Evolutionary conservation across 2,329 filamentous ascomycete species (phyloP), one percentile per base, ranked within the genome.

Genomic region (Talaromyces sp.): DNA sequence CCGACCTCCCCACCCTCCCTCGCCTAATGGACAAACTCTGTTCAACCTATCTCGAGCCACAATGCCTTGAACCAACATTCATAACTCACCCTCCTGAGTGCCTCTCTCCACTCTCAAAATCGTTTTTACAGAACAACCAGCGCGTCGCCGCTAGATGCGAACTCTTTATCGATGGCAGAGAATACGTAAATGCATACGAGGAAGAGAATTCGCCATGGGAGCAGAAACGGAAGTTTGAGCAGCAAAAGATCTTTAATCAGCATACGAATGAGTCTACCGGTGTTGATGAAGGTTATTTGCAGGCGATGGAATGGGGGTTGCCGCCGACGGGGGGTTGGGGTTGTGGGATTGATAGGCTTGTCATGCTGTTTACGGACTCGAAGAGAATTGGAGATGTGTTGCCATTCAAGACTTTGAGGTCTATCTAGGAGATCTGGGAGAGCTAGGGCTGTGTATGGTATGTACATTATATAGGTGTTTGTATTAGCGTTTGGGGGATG

Each of bases 291-390:
- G 89, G 86, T 70, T 99, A 96, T 71, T 79, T 97, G 54, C 85
- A 88, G 68, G 91, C 91, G 3, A 77, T 99, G 58, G 91, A 96
- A 74, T 92, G 91, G 78, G 95, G 92, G 0, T 79, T 99, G 64
- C 95, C 95, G n/a, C 92, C 95, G 0, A 99, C 95, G 0, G 95
- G 93, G 0, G 95, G 95, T 4, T 99, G 95, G 95, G 95, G 95
- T 1, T 96, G 92, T 70, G 95, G 95, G 1, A 81, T 99, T 46
- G 95, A 99, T 77, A 83, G 95, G 60, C 80, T 99, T 59, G 89
- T 92, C 40, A 99, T 99, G 95, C 78, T 97, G 56, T 91, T 98
- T 70, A 86, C 89, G 0, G 92, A 91, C 0, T 83, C 86, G 39
- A 85, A 85, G 73, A 85, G 89, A 68, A 97, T 99, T 70, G 86